A percentile compares a stretch with the other conserved stretches of the same genome.
phyloP scores from a whole-genome alignment of 2,329 filamentous ascomycete species.

The Botryotinia calthae region DNA sequence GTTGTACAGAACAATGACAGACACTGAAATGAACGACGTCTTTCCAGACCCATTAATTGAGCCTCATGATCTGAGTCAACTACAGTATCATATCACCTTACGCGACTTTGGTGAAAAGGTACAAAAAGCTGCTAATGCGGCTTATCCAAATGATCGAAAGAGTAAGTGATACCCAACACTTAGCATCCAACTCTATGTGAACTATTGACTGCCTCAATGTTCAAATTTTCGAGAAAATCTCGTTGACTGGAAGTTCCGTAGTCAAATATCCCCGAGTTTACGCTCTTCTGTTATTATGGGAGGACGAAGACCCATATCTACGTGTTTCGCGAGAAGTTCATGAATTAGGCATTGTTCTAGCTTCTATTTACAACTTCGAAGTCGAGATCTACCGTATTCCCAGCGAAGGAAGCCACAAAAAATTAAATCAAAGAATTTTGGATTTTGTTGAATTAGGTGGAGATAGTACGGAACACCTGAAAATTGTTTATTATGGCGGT shows the following conservation, averaged over 20 bases:
- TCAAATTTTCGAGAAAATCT: not conserved
- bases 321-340: not conserved
- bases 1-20: not conserved
- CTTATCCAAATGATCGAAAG: conserved; percentile 57
- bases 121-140: conserved; percentile 62
- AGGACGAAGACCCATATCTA: not conserved
- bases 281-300: not conserved
- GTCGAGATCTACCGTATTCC: conserved; percentile 30
- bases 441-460: not conserved
- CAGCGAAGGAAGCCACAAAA: not conserved
- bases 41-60: not conserved
- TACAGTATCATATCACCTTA: conserved; percentile 25
- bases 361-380: not conserved
- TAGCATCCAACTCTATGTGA: not conserved
- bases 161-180: conserved; percentile 36
- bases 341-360: not conserved
- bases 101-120: conserved; percentile 42
- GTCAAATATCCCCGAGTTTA: conserved; percentile 46
- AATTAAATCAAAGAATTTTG: not conserved
- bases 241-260: not conserved
- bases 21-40: not conserved
- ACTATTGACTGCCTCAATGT: not conserved
- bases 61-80: conserved; percentile 19
- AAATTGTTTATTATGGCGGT: not conserved
- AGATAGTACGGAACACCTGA: not conserved